A percentile compares a stretch with the other conserved stretches of the same genome.
Conservation (phyloP, 768 basidiomycete species). For the Macrolepiota albuminosa region DNA sequence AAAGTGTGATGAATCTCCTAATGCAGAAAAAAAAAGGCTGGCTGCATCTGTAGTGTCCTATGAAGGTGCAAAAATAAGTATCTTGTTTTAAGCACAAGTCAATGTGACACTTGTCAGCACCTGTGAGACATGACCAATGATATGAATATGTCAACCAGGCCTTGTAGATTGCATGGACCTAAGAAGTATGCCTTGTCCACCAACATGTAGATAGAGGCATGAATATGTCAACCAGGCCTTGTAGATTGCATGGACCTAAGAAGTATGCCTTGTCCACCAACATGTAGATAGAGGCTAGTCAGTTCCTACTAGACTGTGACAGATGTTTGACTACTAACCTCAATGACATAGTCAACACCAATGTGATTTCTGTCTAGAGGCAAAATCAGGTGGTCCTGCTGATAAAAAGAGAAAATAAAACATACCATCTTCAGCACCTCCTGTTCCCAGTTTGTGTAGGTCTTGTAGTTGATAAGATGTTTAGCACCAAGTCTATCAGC, state of each 20-base stretch:
- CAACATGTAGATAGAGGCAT: slow-evolving; percentile 54
- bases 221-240: slow-evolving; percentile 37
- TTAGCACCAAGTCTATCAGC: slow-evolving; percentile 48
- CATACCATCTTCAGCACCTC: slow-evolving; percentile 41
- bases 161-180: slow-evolving; percentile 36
- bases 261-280: slow-evolving; percentile 52
- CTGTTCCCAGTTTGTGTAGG: slow-evolving; percentile 52
- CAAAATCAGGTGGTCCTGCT: slow-evolving; percentile 9
- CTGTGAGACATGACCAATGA: slow-evolving; percentile 48
- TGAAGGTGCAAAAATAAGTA: background rate
- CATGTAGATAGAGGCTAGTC: slow-evolving; percentile 28
- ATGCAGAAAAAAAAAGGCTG: slow-evolving; percentile 27
- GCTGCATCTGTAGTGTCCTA: slow-evolving; percentile 20
- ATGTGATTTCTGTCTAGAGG: slow-evolving; percentile 28
- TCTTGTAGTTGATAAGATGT: slow-evolving; percentile 60
- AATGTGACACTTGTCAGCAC: slow-evolving; percentile 19
- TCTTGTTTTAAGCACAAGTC: background rate
- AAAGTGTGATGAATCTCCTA: slow-evolving; percentile 34
- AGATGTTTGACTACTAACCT: slow-evolving; percentile 18
- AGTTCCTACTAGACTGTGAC: background rate
- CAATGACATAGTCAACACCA: slow-evolving; percentile 36
- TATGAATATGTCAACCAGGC: slow-evolving; percentile 39
- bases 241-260: slow-evolving; percentile 35
- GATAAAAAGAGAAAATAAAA: slow-evolving; percentile 8
- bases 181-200: slow-evolving; percentile 46